A percentile compares a stretch with the other conserved stretches of the same genome.
phyloP scores from a whole-genome alignment of 768 basidiomycete genomes.

The Mycena chlorophos region DNA sequence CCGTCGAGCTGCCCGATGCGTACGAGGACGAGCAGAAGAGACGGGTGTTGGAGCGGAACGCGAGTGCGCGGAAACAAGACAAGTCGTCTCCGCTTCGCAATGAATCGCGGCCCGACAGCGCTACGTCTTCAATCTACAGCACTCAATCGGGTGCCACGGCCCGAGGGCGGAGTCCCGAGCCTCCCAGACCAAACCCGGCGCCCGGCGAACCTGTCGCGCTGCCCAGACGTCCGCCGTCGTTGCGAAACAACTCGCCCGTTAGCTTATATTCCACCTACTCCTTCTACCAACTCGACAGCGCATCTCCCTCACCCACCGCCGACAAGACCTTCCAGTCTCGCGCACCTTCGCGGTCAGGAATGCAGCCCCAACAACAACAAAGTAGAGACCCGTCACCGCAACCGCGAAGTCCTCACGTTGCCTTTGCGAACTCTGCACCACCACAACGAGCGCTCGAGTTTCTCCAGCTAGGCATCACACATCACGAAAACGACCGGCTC shows the following conservation, averaged over 20 bases:
- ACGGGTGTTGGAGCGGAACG: constrained; percentile 61
- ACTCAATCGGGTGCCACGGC: background rate
- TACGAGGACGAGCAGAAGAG: constrained; percentile 47
- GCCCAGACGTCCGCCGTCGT: constrained; percentile 35
- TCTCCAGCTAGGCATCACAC: constrained; percentile 73
- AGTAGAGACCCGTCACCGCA: background rate
- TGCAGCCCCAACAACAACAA: constrained; percentile 7
- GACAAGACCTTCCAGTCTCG: constrained; percentile 25
- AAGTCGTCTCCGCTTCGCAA: constrained; percentile 2
- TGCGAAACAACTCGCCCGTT: constrained; percentile 38
- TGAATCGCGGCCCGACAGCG: constrained; percentile 12
- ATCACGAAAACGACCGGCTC: constrained; percentile 74
- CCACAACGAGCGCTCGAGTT: constrained; percentile 60
- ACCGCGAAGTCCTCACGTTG: constrained; percentile 3
- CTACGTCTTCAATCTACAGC: constrained; percentile 18
- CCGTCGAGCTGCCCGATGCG: constrained; percentile 35
- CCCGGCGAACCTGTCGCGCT: constrained; percentile 22
- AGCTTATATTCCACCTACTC: constrained; percentile 66
- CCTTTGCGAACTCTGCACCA: constrained; percentile 5
- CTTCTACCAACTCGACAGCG: constrained; percentile 58
- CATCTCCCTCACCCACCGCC: constrained; percentile 47
- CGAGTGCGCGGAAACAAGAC: no score
- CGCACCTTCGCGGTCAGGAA: no score
- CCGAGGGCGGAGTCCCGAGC: constrained; percentile 8
- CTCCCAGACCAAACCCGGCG: constrained; percentile 6